phyloP scores from a whole-genome alignment of 148 eudicot genomes.

The Cornus kousa region DNA sequence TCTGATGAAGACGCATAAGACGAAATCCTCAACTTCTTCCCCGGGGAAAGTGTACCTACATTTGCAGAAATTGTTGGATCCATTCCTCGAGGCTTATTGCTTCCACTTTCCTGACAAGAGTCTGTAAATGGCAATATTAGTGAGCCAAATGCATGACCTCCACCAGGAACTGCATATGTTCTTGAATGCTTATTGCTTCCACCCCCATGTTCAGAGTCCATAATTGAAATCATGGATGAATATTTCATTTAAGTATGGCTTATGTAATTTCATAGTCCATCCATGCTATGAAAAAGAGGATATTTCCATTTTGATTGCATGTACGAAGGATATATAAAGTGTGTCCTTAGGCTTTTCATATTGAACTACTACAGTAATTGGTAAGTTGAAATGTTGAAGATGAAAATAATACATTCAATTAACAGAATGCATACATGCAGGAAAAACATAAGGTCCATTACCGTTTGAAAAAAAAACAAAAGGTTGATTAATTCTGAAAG shows the following conservation, averaged over 20 bases:
- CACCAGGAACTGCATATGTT: background rate
- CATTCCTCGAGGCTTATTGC: background rate
- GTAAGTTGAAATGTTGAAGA: background rate
- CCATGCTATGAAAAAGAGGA: background rate
- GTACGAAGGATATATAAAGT: background rate
- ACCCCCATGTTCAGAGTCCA: conserved; percentile 11
- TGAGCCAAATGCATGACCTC: conserved; percentile 16
- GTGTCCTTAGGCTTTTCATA: too few relatives aligned
- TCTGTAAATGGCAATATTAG: background rate
- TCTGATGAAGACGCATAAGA: conserved; percentile 26
- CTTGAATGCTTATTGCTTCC: background rate
- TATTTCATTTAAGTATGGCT: background rate
- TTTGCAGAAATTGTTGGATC: background rate
- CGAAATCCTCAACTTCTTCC: background rate
- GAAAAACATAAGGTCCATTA: background rate
- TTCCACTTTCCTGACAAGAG: conserved; percentile 4
- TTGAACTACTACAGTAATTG: background rate
- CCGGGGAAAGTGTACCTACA: background rate
- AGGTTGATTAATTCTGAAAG: background rate
- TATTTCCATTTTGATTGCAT: background rate
- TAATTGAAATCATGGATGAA: conserved; percentile 15
- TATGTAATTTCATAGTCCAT: background rate
- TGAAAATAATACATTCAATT: too few relatives aligned
- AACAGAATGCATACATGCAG: background rate
- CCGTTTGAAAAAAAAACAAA: background rate